These are phyloP conservation scores for Ceraceosorus guamensis DNA, from an alignment of 1,284 basidiomycete genomes.

Conservation along the genomic window DNA sequence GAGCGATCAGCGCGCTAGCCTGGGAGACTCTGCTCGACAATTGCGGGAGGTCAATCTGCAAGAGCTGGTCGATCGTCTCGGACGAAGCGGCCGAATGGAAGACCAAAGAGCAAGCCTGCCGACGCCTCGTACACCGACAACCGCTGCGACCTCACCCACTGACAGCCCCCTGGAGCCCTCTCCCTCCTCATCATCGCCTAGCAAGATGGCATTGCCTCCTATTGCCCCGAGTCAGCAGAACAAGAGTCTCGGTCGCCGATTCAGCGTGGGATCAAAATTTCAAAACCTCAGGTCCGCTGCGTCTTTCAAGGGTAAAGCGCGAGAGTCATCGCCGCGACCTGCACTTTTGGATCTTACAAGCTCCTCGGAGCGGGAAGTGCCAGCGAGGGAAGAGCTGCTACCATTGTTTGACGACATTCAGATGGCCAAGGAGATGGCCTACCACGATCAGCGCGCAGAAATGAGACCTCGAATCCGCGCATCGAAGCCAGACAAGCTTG, in stretches of 20 bases:
- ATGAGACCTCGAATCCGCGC: background rate
- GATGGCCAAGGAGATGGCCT: slow-evolving; percentile 1
- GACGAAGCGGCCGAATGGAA: slow-evolving; percentile 16
- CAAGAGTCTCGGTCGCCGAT: slow-evolving; percentile 8
- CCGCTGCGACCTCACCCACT: background rate
- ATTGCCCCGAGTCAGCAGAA: slow-evolving; percentile 9
- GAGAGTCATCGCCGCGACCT: background rate
- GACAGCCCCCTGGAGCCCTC: background rate
- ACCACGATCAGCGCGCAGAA: slow-evolving; percentile 5
- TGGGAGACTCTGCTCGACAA: slow-evolving; percentile 13
- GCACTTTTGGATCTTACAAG: background rate
- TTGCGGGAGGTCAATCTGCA: slow-evolving; percentile 15
- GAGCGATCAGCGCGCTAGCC: slow-evolving; percentile 21
- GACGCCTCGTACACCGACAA: background rate
- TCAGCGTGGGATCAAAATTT: slow-evolving; percentile 11
- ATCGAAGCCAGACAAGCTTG: background rate
- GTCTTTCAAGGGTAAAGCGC: slow-evolving; percentile 7
- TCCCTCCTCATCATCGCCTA: too few species aligned
- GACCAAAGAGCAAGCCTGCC: slow-evolving; percentile 23
- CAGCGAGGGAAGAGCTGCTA: slow-evolving; percentile 2
- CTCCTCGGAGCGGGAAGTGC: background rate
- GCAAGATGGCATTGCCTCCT: background rate
- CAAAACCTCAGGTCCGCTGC: slow-evolving; percentile 17
- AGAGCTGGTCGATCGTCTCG: slow-evolving; percentile 15
- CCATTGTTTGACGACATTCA: background rate